phyloP scores from a whole-genome alignment of 1,284 basidiomycete species.

The Ganoderma lucidum region DNA sequence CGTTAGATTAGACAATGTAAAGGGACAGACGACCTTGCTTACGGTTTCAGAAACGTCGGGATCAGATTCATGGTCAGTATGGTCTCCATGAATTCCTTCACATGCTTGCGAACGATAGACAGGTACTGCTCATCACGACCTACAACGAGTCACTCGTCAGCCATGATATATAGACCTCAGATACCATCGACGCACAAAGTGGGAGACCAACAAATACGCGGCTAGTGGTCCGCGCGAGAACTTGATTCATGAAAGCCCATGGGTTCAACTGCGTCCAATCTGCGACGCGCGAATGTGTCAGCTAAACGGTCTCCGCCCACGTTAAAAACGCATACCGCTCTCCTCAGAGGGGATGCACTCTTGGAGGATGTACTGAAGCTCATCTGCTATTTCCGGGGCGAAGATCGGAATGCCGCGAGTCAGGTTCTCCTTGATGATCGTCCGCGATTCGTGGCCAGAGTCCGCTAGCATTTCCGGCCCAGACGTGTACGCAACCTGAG shows the following conservation, averaged over 20 bases:
- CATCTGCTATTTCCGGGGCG: neutral
- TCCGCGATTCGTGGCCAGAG: constrained; percentile 25
- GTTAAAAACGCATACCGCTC: neutral
- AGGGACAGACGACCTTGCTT: neutral
- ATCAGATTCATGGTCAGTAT: neutral
- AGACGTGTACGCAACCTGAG: neutral
- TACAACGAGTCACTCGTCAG: neutral
- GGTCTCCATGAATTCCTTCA: neutral
- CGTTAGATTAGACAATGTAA: neutral
- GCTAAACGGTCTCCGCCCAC: constrained; percentile 6
- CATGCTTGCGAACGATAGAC: neutral
- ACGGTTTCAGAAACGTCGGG: neutral
- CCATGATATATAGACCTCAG: neutral
- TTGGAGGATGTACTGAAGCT: neutral
- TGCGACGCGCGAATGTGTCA: neutral
- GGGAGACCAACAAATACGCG: neutral
- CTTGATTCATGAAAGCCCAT: neutral
- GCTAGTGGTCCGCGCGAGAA: neutral
- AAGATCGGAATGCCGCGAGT: neutral
- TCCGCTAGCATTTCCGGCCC: neutral
- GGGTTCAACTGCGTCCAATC: neutral
- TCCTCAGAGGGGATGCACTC: neutral
- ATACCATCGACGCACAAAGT: neutral
- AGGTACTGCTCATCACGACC: neutral
- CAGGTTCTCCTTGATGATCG: constrained; percentile 4